Evolutionary conservation across 306 rosid genomes (phyloP).

Genomic region (Lagenaria siceraria): DNA sequence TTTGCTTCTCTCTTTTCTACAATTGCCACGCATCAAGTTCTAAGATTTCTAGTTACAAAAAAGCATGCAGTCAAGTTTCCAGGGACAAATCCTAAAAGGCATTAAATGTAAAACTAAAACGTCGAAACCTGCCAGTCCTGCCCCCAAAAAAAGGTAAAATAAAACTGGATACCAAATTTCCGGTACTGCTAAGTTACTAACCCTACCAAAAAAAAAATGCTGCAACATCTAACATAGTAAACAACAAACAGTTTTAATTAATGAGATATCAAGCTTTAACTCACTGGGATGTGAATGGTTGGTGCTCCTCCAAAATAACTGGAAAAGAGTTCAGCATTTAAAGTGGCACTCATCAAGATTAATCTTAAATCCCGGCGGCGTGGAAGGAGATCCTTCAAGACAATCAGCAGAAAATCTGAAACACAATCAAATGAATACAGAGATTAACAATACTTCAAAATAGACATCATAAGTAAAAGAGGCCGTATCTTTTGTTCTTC

Average conservation of each 20-base stretch:
- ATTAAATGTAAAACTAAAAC: not conserved
- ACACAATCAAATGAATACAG: not conserved
- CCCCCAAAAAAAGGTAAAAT: not conserved
- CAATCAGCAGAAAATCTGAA: constrained; percentile 42
- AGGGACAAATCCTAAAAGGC: not conserved
- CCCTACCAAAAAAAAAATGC: not conserved
- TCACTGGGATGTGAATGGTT: constrained; percentile 43
- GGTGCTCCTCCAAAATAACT: constrained; percentile 45
- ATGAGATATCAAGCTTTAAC: constrained; percentile 4
- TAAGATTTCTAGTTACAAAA: not conserved
- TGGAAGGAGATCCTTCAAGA: constrained; percentile 45
- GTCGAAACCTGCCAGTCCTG: not conserved
- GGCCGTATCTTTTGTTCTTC: not conserved
- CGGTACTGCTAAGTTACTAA: not conserved
- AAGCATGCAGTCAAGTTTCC: not conserved
- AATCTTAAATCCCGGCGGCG: constrained; percentile 41
- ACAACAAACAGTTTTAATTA: constrained; percentile 3
- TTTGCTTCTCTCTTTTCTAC: not conserved
- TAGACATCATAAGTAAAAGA: not conserved
- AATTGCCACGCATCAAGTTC: not conserved
- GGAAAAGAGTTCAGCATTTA: constrained; percentile 52
- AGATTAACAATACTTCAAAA: not conserved
- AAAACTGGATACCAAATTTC: not conserved
- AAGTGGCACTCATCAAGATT: constrained; percentile 48
- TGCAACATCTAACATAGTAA: not conserved